Conservation (phyloP, 352 stramenopile genomes). For the Discostella stelligera region DNA sequence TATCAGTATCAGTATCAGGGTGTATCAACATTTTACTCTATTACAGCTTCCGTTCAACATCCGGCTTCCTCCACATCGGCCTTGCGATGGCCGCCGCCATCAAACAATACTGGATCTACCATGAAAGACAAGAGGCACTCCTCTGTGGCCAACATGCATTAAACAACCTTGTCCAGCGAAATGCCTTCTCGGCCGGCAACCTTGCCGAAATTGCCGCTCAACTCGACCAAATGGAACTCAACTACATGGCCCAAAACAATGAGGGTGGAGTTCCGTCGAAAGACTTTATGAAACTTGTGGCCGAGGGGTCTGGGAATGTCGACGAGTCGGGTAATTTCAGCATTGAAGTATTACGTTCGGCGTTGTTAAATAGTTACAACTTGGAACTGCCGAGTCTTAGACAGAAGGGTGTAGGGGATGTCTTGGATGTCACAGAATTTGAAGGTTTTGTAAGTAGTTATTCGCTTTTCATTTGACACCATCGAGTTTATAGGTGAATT, state of each 20-base stretch:
- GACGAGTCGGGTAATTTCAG: constrained; percentile 78
- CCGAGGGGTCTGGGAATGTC: constrained; percentile 72
- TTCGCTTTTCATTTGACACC: constrained; percentile 1
- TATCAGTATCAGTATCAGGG: no score
- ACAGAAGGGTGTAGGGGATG: constrained; percentile 45
- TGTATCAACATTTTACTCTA: no score
- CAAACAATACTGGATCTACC: constrained; percentile 72
- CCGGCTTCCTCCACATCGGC: no score
- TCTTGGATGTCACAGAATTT: constrained; percentile 65
- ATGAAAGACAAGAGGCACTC: constrained; percentile 72
- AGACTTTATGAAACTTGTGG: constrained; percentile 68
- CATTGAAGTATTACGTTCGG: constrained; percentile 69
- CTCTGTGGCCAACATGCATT: constrained; percentile 80
- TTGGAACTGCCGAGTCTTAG: constrained; percentile 67
- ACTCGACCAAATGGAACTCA: constrained; percentile 73
- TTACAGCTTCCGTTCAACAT: no score
- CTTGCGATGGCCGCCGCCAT: constrained; percentile 2
- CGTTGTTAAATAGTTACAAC: constrained; percentile 50
- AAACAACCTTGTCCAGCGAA: constrained; percentile 77
- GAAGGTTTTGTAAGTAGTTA: constrained; percentile 59
- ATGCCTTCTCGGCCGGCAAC: constrained; percentile 53
- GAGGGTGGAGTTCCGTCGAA: constrained; percentile 66
- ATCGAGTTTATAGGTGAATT: neutral
- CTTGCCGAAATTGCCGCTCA: constrained; percentile 70
- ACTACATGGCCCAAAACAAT: constrained; percentile 75